These are phyloP conservation scores for Saccharomycopsis amapae DNA, from an alignment of 805 yeast species.

Conservation along the genomic window DNA sequence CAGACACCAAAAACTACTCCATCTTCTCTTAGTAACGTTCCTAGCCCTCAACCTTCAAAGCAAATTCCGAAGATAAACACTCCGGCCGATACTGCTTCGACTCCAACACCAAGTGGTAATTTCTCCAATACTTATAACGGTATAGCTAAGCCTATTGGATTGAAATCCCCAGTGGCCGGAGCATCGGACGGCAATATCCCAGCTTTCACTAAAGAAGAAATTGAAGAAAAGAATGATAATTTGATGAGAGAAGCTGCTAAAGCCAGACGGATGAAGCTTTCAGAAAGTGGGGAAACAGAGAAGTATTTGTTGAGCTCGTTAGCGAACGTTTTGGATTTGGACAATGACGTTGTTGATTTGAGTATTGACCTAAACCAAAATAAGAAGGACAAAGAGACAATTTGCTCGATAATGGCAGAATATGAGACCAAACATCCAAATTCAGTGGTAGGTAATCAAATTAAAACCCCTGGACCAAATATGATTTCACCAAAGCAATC, in stretches of 20 bases:
- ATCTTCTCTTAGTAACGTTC: too few species aligned
- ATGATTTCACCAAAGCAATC: constrained; percentile 17
- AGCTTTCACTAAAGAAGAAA: constrained; percentile 27
- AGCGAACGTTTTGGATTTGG: constrained; percentile 18
- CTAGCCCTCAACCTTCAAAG: constrained; percentile 17
- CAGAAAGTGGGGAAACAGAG: constrained; percentile 12
- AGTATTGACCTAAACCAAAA: constrained; percentile 9
- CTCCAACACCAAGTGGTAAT: constrained; percentile 16
- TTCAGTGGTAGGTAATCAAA: background rate
- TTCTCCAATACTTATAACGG: background rate
- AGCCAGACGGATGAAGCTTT: constrained; percentile 5
- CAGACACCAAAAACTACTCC: constrained; percentile 6
- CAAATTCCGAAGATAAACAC: constrained; percentile 17
- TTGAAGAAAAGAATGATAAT: constrained; percentile 23
- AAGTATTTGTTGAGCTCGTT: constrained; percentile 17
- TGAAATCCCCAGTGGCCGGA: constrained; percentile 4
- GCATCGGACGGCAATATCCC: background rate
- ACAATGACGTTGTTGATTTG: constrained; percentile 12
- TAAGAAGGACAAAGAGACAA: constrained; percentile 7
- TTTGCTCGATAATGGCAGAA: background rate
- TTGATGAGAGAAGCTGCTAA: constrained; percentile 3
- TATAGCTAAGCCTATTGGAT: background rate
- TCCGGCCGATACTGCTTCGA: constrained; percentile 16
- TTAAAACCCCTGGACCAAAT: constrained; percentile 4
- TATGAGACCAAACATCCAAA: background rate